These are phyloP conservation scores for Cryptosporidium bovis DNA, from an alignment of 169 alveolate genomes.

Conservation along the genomic window DNA sequence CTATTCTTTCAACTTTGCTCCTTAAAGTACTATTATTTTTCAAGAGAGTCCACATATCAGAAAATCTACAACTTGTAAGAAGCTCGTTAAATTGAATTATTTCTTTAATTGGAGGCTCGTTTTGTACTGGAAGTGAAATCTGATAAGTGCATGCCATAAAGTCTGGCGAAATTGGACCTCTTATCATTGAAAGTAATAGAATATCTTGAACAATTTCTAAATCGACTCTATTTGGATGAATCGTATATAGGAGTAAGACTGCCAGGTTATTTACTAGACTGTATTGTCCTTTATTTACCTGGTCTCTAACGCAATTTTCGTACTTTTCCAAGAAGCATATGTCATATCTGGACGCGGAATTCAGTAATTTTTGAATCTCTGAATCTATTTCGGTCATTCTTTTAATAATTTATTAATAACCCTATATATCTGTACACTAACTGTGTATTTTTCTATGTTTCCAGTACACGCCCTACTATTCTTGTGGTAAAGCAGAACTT, in stretches of 20 bases:
- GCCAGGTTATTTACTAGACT: constrained; percentile 52
- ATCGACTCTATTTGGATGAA: constrained; percentile 36
- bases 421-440: too few species aligned
- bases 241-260: constrained; percentile 20
- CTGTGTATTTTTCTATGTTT: too few species aligned
- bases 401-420: not conserved
- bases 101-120: constrained; percentile 17
- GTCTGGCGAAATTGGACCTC: constrained; percentile 63
- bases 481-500: not conserved
- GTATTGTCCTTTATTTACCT: constrained; percentile 44
- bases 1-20: constrained; percentile 18
- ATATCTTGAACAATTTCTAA: constrained; percentile 62
- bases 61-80: constrained; percentile 37
- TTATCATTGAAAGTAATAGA: constrained; percentile 42
- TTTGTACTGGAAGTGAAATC: constrained; percentile 41
- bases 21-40: constrained; percentile 17
- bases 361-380: constrained; percentile 10
- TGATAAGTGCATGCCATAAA: constrained; percentile 62
- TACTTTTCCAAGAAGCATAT: constrained; percentile 14
- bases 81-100: constrained; percentile 45
- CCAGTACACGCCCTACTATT: not conserved
- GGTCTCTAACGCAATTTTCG: constrained; percentile 55
- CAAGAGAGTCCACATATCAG: constrained; percentile 37
- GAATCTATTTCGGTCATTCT: constrained; percentile 47
- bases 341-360: constrained; percentile 64